Percentiles rank a stretch among this genome's conserved stretches.
Conservation (phyloP, 495 filamentous ascomycete genomes). For the Neurospora tetrasperma region DNA sequence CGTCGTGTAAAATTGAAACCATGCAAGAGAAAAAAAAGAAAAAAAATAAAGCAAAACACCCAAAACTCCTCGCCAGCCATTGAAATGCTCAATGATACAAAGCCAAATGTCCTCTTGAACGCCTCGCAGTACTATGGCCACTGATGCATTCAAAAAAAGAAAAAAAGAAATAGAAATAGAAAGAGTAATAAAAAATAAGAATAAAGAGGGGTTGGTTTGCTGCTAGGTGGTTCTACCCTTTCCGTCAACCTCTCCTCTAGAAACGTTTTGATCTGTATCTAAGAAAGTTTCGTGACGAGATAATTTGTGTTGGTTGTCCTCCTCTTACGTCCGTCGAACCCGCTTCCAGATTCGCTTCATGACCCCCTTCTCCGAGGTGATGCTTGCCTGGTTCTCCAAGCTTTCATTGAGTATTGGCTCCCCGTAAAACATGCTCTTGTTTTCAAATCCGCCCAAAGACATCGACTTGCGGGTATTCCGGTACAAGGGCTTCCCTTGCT, state of each 20-base stretch:
- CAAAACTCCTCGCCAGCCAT: neutral
- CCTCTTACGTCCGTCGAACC: conserved; percentile 17
- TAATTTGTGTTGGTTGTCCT: neutral
- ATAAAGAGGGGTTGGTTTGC: neutral
- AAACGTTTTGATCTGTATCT: neutral
- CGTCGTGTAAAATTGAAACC: neutral
- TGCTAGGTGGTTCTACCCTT: neutral
- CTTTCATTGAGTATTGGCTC: conserved; percentile 19
- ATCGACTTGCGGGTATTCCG: conserved; percentile 16
- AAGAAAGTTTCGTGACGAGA: neutral
- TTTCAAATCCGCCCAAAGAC: conserved; percentile 9
- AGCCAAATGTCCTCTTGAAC: neutral
- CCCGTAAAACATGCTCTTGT: conserved; percentile 7
- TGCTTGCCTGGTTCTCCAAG: conserved; percentile 14
- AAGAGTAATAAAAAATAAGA: no score
- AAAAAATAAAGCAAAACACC: neutral
- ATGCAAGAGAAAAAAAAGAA: neutral
- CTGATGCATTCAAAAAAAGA: neutral
- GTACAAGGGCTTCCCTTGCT: conserved; percentile 22
- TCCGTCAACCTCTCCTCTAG: neutral
- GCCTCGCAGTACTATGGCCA: neutral
- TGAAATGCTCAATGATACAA: neutral
- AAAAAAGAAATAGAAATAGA: neutral
- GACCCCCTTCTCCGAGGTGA: conserved; percentile 21
- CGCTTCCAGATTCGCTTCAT: conserved; percentile 34